phyloP scores from a whole-genome alignment of 148 eudicot genomes.

The Rhododendron mucronatum region DNA sequence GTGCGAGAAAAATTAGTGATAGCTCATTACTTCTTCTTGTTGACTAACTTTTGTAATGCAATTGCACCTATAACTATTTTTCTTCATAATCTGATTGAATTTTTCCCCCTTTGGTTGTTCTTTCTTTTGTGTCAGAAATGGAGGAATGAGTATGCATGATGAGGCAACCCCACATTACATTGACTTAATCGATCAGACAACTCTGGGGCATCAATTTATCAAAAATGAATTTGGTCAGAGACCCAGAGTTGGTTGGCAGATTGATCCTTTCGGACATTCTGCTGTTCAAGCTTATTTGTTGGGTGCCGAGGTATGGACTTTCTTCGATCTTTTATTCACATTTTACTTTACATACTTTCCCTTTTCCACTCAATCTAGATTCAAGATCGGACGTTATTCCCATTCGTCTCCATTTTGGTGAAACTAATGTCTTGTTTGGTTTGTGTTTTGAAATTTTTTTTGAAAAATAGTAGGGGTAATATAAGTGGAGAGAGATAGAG shows the following conservation, averaged over 20 bases:
- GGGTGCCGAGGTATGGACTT: conserved; percentile 62
- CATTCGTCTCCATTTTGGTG: no score
- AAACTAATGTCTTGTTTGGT: no score
- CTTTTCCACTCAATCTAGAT: background rate
- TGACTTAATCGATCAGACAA: conserved; percentile 76
- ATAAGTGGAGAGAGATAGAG: no score
- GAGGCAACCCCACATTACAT: conserved; percentile 79
- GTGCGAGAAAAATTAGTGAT: background rate
- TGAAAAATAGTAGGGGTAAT: no score
- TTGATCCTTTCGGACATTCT: conserved; percentile 86
- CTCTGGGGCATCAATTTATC: conserved; percentile 68
- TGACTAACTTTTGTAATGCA: background rate
- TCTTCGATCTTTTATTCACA: background rate
- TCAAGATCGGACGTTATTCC: no score
- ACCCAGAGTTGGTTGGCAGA: conserved; percentile 87
- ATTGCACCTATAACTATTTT: background rate
- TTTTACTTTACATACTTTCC: no score
- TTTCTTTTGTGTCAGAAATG: conserved; percentile 44
- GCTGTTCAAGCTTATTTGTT: conserved; percentile 85
- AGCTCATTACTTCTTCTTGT: background rate
- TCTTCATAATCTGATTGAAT: background rate
- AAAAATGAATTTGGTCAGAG: conserved; percentile 49
- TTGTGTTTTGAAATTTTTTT: no score
- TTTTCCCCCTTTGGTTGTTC: background rate
- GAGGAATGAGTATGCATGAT: conserved; percentile 86